Conservation (phyloP, 2,329 filamentous ascomycete species). For the Hypoxylon sp. region DNA sequence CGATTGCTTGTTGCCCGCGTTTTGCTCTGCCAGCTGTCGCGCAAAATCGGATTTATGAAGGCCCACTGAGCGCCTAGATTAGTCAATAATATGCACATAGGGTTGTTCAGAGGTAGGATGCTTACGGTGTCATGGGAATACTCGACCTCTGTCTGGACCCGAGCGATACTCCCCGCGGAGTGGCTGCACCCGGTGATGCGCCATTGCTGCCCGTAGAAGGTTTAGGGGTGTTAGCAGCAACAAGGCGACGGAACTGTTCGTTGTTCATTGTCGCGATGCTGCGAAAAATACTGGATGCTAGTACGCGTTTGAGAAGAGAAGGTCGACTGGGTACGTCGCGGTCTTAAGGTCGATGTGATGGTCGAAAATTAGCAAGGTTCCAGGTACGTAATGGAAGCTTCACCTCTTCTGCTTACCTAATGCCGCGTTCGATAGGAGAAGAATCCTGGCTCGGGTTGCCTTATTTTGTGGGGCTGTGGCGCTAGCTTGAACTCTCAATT, state of each 20-base stretch:
- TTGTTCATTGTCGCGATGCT: conserved; percentile 81
- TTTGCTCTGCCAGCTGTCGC: conserved; percentile 83
- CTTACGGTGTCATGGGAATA: conserved; percentile 95
- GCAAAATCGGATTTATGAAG: conserved; percentile 77
- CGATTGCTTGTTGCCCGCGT: conserved; percentile 65
- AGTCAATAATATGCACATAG: conserved; percentile 44
- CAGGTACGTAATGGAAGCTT: conserved; percentile 17
- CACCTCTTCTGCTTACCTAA: conserved; percentile 1
- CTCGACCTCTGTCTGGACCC: conserved; percentile 83
- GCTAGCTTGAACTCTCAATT: conserved; percentile 5
- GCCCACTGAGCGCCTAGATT: conserved; percentile 72
- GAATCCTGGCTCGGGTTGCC: background rate
- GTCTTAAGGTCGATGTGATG: conserved; percentile 9
- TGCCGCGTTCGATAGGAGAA: background rate
- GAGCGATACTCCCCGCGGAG: conserved; percentile 64
- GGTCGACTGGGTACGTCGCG: background rate
- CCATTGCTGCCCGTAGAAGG: conserved; percentile 60
- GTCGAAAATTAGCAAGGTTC: conserved; percentile 12
- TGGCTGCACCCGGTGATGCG: conserved; percentile 54
- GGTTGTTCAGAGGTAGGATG: conserved; percentile 38
- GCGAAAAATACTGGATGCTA: background rate
- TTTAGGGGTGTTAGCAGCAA: conserved; percentile 66
- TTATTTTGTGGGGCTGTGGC: background rate
- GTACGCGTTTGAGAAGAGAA: background rate
- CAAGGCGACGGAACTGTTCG: conserved; percentile 87